Base-by-base conservation (phyloP, 352 stramenopile genomes). In the Phytophthora idaei region DNA sequence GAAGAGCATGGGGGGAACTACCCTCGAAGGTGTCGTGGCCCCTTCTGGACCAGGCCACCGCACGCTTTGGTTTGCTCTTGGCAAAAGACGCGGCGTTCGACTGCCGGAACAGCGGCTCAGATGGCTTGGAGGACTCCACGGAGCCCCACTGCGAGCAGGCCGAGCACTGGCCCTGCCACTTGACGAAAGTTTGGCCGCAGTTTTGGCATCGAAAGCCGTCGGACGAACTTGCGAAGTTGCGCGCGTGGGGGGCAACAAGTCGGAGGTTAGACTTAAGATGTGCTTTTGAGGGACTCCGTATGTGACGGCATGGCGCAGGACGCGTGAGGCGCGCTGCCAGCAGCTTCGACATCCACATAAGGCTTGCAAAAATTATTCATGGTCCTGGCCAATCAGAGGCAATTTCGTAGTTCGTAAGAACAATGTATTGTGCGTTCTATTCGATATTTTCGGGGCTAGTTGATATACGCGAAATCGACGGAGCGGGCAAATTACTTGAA, bases 101-200 rank as follows among this genome's bases (percentile, higher is more conserved):
- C 59, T 94, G 83, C 8, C 77, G 78, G 53, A 84, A 94, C 34
- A 78, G 54, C 12, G 81, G 66, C 14, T 80, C 64, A 2, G 31
- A 50, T 0, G 57, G 41, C 44, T 73, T 78, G 11, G 87, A 76
- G 17, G 92, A 67, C 55, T 86, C 81, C 25, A 99, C 77, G 10
- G 86, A 88, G 52, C 97, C 96, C 94, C 95, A 99, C 37, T 93
- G 68, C 14, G 80, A 75, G 75, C 96, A 99, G 4, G 82, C 81
- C 29, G 80, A 81, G 77, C 89, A 96, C 66, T 95, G 85, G 21
- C 89, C 89, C 67, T 92, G 87, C 89, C 89, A 96, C 68, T 95
- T 96, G 61, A 73, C 70, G 67, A 88, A 92, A 21, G 57, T 61
- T 37, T 92, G 83, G 15, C 85, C 83, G 51, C 89, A 96, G 17